Base-by-base conservation (phyloP, 2,329 filamentous ascomycete genomes). In the Aureobasidium sp. region DNA sequence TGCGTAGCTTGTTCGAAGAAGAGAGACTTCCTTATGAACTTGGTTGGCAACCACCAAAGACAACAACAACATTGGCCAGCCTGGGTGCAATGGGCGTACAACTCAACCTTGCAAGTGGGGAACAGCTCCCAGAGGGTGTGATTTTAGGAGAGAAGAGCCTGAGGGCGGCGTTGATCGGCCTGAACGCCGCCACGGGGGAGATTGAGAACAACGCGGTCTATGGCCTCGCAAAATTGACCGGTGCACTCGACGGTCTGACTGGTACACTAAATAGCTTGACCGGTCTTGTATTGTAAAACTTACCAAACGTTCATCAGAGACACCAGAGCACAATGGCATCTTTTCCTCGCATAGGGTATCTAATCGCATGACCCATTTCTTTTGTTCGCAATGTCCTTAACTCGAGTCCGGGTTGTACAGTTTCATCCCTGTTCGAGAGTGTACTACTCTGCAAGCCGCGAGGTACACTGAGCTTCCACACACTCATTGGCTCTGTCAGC, bases 1-100 rank as follows among this genome's bases (percentile, higher is more conserved):
- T 74, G 11, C 67, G 67, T 25, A 67, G 63, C 13, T 64, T 74
- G 61, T 74, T 75, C 57, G 70, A 73, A 63, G 37, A 74, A 65
- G 73, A 74, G 63, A 67, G 64, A 51, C 60, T 74, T n/a, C 73
- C 72, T 4, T 73, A 71, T 53, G 63, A 68, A 13, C 67, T 73
- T 27, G 72, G 73, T 45, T 74, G 73, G 73, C 66, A 29, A 15
- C 46, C 46, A 38, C 58, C 58, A 21, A 38, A 51, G 23, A 17
- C 11, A 6, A n/a, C 27, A 13, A 60, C 58, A 7, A 54, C 58
- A 4, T n/a, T 60, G 37, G 47, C 58, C 13, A 53, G 27, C 47
- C 7, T 60, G 15, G 46, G 11, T 19, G 58, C 47, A 1, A 60
- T 60, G 58, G 37, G 17, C 3, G 0, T 60, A 4, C 15, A 42